phyloP scores from a whole-genome alignment of 2,329 filamentous ascomycete genomes.

The Neofusicoccum parvum region DNA sequence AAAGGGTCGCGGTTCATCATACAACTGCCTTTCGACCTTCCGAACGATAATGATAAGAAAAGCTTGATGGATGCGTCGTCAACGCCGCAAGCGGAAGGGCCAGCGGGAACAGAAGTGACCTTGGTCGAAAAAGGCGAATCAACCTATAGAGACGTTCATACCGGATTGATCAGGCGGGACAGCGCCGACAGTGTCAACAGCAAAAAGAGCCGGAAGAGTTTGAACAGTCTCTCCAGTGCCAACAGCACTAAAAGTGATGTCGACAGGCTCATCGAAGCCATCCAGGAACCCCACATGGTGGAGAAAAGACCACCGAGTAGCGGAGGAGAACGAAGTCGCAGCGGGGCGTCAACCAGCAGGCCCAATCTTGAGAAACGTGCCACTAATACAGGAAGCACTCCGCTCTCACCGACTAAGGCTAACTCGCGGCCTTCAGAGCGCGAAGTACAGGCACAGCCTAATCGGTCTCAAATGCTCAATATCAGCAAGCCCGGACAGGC shows the following conservation, averaged over 20 bases:
- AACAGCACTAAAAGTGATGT: conserved; percentile 62
- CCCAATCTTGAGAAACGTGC: conserved; percentile 6
- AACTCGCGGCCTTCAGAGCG: neutral
- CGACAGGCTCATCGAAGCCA: conserved; percentile 71
- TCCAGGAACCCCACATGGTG: conserved; percentile 59
- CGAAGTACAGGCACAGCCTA: conserved; percentile 28
- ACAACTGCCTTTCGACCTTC: conserved; percentile 73
- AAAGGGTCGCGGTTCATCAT: conserved; percentile 83
- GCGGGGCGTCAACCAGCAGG: neutral
- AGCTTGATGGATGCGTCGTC: conserved; percentile 23
- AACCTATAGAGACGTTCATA: neutral
- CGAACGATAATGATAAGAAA: conserved; percentile 36
- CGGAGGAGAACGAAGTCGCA: neutral
- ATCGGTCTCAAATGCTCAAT: conserved; percentile 38
- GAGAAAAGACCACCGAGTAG: conserved; percentile 27
- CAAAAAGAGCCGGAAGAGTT: conserved; percentile 52
- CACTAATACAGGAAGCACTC: neutral
- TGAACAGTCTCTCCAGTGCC: conserved; percentile 40
- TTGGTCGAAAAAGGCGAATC: conserved; percentile 50
- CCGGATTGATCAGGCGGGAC: conserved; percentile 24
- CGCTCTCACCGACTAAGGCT: neutral
- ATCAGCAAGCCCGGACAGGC: conserved; percentile 17
- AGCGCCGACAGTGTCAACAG: conserved; percentile 54
- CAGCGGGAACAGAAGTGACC: conserved; percentile 60
- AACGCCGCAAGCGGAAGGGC: conserved; percentile 27